Percentiles rank a stretch among this genome's conserved stretches.
These are phyloP conservation scores for Boechera divaricarpa DNA, from an alignment of 345 rosid genomes.

Conservation along the genomic window DNA sequence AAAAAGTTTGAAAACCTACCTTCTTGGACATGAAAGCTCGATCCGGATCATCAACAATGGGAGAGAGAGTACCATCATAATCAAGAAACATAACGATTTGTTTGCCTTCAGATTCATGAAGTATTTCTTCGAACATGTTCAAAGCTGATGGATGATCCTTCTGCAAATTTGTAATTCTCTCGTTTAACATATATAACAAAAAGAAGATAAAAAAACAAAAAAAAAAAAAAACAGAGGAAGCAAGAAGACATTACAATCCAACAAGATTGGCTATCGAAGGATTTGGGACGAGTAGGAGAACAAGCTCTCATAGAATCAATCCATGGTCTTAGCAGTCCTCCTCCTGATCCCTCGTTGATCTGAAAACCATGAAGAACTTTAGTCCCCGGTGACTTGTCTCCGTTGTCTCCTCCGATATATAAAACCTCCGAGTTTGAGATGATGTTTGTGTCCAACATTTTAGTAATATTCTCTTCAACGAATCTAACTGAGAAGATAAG, in stretches of 20 bases:
- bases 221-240: constrained; percentile 41
- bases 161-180: constrained; percentile 44
- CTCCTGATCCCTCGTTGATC: constrained; percentile 48
- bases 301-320: constrained; percentile 85
- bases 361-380: constrained; percentile 42
- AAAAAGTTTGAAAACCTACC: constrained; percentile 44
- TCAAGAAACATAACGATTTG: constrained; percentile 87
- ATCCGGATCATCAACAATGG: constrained; percentile 92
- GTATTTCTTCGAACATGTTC: constrained; percentile 71
- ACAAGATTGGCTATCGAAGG: constrained; percentile 30
- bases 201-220: constrained; percentile 33
- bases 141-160: constrained; percentile 83
- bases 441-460: constrained; percentile 11
- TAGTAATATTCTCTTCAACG: constrained; percentile 40
- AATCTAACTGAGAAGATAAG: constrained; percentile 45
- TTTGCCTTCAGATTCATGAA: constrained; percentile 65
- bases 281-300: constrained; percentile 68
- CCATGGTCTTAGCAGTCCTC: constrained; percentile 60
- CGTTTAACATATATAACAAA: constrained; percentile 43
- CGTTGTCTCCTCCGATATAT: constrained; percentile 46
- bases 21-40: constrained; percentile 79
- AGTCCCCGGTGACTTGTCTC: constrained; percentile 9
- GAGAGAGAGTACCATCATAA: constrained; percentile 92
- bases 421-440: constrained; percentile 36
- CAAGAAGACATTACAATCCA: constrained; percentile 56